Evolutionary conservation across 2,329 filamentous ascomycete genomes (phyloP), one percentile per base, ranked within the genome.

Genomic region (Pestalotiopsis sp.): DNA sequence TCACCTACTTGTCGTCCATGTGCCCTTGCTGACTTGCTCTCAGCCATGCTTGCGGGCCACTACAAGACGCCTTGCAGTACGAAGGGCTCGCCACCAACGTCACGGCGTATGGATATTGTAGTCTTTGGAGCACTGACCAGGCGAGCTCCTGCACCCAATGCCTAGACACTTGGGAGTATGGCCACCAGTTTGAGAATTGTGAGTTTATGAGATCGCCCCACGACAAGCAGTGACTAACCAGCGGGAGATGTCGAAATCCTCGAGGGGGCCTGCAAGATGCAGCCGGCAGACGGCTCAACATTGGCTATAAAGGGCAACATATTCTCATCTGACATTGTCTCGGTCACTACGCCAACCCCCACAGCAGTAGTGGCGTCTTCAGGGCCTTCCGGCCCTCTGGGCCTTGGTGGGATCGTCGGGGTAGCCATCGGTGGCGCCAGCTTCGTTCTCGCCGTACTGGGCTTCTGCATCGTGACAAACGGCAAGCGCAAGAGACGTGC

Each of bases 321-420:
- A 2, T 91, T 91, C 76, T 86, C 86, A 2, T 77, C 74, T 11
- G 76, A 80, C 0, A 68, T 73, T 0, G 82, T 89, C 56, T 85
- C 85, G 69, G 81, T 88, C 66, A 88, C 87, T 2, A 79, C 80
- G 0, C 86, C 89, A 0, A 79, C 83, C 0, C 78, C 83, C 0
- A 79, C 79, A 0, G 78, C 81, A 7, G 78, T 79, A 0, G 76
- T 84, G n/a, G 70, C 81, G 56, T 79, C 81, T 0, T 76, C 81
- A 38, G 83, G 84, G 74, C 76, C 80, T 41, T 79, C 81, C 3
- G 84, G 85, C 0, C 81, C 86, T 0, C 75, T 91, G 7, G 83
- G 78, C 2, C 79, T 90, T 1, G 87, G 85, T 4, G 86, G 82
- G 13, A 87, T 89, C 67, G 87, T 90, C 0, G 89, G 88, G 70